Evolutionary conservation across 495 filamentous ascomycete species (phyloP).

Genomic region (Geoglossum glabrum): DNA sequence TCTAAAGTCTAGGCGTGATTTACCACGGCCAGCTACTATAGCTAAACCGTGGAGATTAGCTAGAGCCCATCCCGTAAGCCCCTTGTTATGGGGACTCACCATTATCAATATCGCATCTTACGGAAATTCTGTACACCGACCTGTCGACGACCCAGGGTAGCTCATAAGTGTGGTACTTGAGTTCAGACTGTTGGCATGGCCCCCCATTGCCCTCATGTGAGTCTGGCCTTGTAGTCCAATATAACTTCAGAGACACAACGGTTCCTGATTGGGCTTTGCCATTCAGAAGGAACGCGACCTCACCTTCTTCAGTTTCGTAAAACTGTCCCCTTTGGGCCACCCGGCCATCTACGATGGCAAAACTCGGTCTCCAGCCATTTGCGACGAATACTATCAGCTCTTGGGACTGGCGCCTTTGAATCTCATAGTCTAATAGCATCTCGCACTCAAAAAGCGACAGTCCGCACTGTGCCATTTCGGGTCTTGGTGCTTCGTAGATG

Average conservation of each 20-base stretch:
- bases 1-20: not conserved
- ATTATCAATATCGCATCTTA: not conserved
- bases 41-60: not conserved
- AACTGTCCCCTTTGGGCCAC: not conserved
- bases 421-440: not conserved
- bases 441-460: not conserved
- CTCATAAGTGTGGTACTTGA: not conserved
- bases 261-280: not conserved
- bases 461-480: not conserved
- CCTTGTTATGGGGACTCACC: not conserved
- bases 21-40: not conserved
- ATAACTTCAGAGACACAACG: not conserved
- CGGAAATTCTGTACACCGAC: not conserved
- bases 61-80: not conserved
- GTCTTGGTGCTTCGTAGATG: not conserved
- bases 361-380: not conserved
- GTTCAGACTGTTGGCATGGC: not conserved
- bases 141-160: not conserved
- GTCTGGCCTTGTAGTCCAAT: not conserved
- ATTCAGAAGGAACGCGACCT: not conserved
- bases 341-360: not conserved
- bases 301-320: not conserved
- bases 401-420: not conserved
- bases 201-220: not conserved
- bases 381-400: not conserved